phyloP scores from a whole-genome alignment of 768 basidiomycete genomes.

The Hericium coralloides region DNA sequence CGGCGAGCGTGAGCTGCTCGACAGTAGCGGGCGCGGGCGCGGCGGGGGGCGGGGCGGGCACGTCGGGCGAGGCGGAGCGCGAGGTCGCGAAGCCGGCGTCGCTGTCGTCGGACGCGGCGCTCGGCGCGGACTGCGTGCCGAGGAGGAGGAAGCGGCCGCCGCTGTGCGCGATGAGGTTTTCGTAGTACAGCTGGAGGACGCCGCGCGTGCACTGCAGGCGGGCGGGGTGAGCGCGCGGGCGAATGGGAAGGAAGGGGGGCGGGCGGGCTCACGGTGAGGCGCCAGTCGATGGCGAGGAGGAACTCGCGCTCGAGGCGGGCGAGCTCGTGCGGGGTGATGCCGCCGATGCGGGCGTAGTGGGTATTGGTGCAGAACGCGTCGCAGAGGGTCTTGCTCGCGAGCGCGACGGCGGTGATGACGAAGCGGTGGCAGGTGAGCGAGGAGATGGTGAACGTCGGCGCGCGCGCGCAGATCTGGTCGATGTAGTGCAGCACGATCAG shows the following conservation, averaged over 20 bases:
- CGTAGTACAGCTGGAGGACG: slow-evolving; percentile 87
- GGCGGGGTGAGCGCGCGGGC: slow-evolving; percentile 9
- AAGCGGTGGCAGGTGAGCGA: slow-evolving; percentile 98
- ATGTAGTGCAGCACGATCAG: slow-evolving; percentile 83
- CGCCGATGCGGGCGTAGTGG: slow-evolving; percentile 94
- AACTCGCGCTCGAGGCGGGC: slow-evolving; percentile 95
- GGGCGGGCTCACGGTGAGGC: slow-evolving; percentile 69
- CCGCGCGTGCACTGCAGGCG: slow-evolving; percentile 76
- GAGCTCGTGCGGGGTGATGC: slow-evolving; percentile 84
- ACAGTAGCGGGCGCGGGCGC: slow-evolving; percentile 19
- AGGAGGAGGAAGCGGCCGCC: slow-evolving; percentile 43
- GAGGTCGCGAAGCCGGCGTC: slow-evolving; percentile 16
- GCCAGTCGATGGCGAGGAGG: slow-evolving; percentile 87
- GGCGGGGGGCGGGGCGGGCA: slow-evolving; percentile 14
- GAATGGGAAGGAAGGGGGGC: slow-evolving; percentile 2
- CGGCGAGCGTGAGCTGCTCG: slow-evolving; percentile 29
- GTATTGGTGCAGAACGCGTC: slow-evolving; percentile 94
- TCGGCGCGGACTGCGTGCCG: slow-evolving; percentile 26
- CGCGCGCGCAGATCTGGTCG: slow-evolving; percentile 85
- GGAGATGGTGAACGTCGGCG: slow-evolving; percentile 85
- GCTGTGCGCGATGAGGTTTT: slow-evolving; percentile 84
- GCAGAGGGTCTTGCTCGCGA: slow-evolving; percentile 90
- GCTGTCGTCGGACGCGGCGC: slow-evolving; percentile 34
- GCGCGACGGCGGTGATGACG: slow-evolving; percentile 87
- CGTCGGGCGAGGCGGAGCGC: slow-evolving; percentile 34